These are phyloP conservation scores for Sclerospora graminicola DNA, from an alignment of 352 stramenopile genomes.

Conservation along the genomic window DNA sequence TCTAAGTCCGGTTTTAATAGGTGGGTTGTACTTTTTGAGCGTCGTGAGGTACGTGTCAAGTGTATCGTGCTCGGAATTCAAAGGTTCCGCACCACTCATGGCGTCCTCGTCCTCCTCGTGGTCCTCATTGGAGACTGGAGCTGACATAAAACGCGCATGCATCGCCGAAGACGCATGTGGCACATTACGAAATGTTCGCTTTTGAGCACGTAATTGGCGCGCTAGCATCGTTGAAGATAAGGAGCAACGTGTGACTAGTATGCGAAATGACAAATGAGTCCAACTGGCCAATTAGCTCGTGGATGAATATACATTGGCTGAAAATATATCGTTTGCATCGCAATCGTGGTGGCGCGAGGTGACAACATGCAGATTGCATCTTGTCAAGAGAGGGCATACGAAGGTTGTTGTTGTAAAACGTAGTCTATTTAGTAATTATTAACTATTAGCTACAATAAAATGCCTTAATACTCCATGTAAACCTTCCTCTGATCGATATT, in stretches of 20 bases:
- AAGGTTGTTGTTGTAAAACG: too few species aligned
- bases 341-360: too few species aligned
- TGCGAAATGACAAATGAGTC: too few species aligned
- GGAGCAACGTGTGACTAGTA: constrained; percentile 1
- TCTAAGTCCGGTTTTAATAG: constrained; percentile 63
- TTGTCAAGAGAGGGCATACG: too few species aligned
- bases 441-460: too few species aligned
- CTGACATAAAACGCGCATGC: constrained; percentile 16
- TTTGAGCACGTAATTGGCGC: constrained; percentile 17
- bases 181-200: constrained; percentile 14
- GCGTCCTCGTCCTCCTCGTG: constrained; percentile 33
- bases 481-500: too few species aligned
- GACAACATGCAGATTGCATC: too few species aligned
- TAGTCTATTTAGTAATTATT: too few species aligned
- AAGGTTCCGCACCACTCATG: constrained; percentile 13
- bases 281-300: too few species aligned
- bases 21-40: constrained; percentile 73
- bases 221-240: constrained; percentile 18
- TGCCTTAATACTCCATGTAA: too few species aligned
- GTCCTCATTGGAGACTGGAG: constrained; percentile 17
- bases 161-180: constrained; percentile 6
- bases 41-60: constrained; percentile 44
- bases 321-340: too few species aligned
- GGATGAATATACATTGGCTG: too few species aligned
- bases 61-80: constrained; percentile 27